These are phyloP conservation scores for Glonium stellatum DNA, from an alignment of 495 filamentous ascomycete species.

Conservation along the genomic window DNA sequence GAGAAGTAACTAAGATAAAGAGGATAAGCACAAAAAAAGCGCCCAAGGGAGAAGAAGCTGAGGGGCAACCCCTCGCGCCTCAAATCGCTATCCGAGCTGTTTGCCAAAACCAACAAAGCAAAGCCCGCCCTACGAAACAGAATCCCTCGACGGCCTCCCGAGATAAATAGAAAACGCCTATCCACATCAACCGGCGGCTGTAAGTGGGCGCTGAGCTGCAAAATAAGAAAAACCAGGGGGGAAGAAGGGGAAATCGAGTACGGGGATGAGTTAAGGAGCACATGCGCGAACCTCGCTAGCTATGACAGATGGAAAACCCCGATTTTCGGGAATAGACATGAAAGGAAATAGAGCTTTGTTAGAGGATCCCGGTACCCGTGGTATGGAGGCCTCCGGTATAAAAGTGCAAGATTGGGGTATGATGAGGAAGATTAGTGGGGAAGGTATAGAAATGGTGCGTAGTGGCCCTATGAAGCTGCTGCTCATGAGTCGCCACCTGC, in stretches of 20 bases:
- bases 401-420: too few species aligned
- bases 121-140: background rate
- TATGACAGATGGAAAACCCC: constrained; percentile 1
- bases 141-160: background rate
- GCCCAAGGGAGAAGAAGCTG: too few species aligned
- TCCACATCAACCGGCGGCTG: too few species aligned
- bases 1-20: too few species aligned
- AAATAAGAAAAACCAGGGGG: background rate
- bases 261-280: too few species aligned
- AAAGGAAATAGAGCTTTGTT: background rate
- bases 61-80: too few species aligned
- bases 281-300: constrained; percentile 4
- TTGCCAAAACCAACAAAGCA: background rate
- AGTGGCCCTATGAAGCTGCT: background rate
- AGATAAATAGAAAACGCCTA: too few species aligned
- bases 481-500: constrained; percentile 27
- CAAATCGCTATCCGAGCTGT: background rate
- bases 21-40: too few species aligned
- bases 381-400: too few species aligned
- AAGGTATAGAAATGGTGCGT: too few species aligned
- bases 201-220: background rate
- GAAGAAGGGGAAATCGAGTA: background rate
- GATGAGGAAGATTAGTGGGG: background rate
- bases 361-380: too few species aligned
- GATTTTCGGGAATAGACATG: background rate